A percentile compares a stretch with the other conserved stretches of the same genome.
phyloP scores from a whole-genome alignment of 768 basidiomycete species.

The Thelephora ganbajun region DNA sequence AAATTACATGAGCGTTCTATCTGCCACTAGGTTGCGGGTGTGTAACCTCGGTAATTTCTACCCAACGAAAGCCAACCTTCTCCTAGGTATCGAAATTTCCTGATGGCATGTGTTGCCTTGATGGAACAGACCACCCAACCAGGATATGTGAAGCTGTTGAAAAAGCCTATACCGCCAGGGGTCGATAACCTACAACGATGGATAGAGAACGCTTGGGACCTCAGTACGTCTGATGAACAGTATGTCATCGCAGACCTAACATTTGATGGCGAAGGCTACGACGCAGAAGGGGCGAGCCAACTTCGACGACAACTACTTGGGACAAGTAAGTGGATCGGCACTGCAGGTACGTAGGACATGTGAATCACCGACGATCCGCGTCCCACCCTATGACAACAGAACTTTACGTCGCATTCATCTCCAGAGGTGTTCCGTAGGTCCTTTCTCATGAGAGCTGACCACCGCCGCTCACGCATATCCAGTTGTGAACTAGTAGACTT shows the following conservation, averaged over 20 bases:
- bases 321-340: slow-evolving; percentile 70
- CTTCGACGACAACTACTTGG: slow-evolving; percentile 38
- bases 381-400: slow-evolving; percentile 31
- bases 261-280: slow-evolving; percentile 38
- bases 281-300: slow-evolving; percentile 50
- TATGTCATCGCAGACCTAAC: not conserved
- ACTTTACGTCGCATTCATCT: slow-evolving; percentile 66
- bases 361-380: slow-evolving; percentile 1
- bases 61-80: slow-evolving; percentile 1
- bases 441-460: not conserved
- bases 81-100: slow-evolving; percentile 65
- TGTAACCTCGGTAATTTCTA: slow-evolving; percentile 2
- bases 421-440: slow-evolving; percentile 69
- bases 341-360: slow-evolving; percentile 37
- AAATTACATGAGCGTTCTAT: not conserved
- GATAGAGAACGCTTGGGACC: slow-evolving; percentile 75
- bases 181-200: slow-evolving; percentile 62
- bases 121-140: slow-evolving; percentile 53
- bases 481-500: slow-evolving; percentile 60
- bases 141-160: slow-evolving; percentile 46
- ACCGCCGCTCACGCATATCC: not conserved
- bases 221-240: slow-evolving; percentile 25
- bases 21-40: slow-evolving; percentile 12
- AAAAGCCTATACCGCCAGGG: slow-evolving; percentile 44
- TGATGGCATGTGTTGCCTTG: slow-evolving; percentile 64